Base-by-base conservation (phyloP, 352 stramenopile species). In the Thalassiosira livingstoniorum region DNA sequence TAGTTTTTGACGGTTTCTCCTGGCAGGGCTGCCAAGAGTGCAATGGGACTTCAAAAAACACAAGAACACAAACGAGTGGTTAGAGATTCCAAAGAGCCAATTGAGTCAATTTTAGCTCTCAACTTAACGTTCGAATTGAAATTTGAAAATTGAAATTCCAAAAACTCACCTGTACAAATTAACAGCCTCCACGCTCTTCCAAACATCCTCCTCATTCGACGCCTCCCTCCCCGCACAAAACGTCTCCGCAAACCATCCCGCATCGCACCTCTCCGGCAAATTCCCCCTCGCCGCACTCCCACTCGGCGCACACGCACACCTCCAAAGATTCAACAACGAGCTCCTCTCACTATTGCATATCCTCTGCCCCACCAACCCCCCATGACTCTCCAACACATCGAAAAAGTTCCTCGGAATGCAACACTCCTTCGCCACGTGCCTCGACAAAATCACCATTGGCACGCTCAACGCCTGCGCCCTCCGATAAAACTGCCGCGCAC, bases 251-350 rank as follows among this genome's bases (percentile, higher is more conserved):
- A 89, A 89, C 83, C 83, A 89, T 11, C 21, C 34, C 42, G 39
- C 47, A 78, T 89, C 79, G 62, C 83, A 89, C 32, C 82, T 76
- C 32, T 77, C 57, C 18, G 83, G 83, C 35, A 89, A 72, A 73
- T 86, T 86, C 5, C 55, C 70, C 45, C 83, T 70, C 5, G 37
- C 62, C 21, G 27, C 5, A 71, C 51, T 72, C 35, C 79, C 79
- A 5, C 66, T 1, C 32, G 73, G 72, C 35, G 79, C 79, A 45
- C 34, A 83, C 0, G 65, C 68, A 54, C 79, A 86, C 37, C 39
- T 69, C 79, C 79, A 86, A 54, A 86, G 73, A 71, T 86, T 78
- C 18, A 83, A 63, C 66, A 86, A 51, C 7, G 73, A 83, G 43
- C 79, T 61, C 25, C 79, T 55, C 54, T 86, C 79, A 31, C 63